Percentiles rank a stretch among this genome's conserved stretches.
These are phyloP conservation scores for Musa troglodytarum DNA, from an alignment of 176 grass and related monocot genomes.

Conservation along the genomic window DNA sequence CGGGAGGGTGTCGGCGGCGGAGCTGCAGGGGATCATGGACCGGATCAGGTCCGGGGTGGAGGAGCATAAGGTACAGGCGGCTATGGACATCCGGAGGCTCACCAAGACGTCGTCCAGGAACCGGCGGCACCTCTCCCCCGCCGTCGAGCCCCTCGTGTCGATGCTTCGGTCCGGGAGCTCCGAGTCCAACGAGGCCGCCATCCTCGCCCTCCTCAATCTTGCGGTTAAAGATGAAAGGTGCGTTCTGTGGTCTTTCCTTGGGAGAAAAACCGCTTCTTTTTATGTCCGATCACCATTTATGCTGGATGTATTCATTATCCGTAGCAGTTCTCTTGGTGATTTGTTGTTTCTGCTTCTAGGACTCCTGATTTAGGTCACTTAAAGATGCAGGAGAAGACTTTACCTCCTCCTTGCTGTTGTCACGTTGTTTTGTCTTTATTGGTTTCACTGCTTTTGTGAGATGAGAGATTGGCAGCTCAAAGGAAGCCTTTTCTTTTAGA, in stretches of 20 bases:
- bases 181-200: slow-evolving; percentile 3
- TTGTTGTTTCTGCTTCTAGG: background rate
- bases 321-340: background rate
- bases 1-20: background rate
- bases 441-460: too few relatives aligned
- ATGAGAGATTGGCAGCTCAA: too few relatives aligned
- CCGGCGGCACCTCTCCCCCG: background rate
- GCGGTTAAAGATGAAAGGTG: slow-evolving; percentile 19
- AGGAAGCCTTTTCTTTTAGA: too few relatives aligned
- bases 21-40: slow-evolving; percentile 1
- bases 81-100: slow-evolving; percentile 7
- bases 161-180: slow-evolving; percentile 8
- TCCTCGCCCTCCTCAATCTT: slow-evolving; percentile 21
- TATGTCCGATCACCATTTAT: background rate
- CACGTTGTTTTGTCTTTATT: too few relatives aligned
- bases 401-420: too few relatives aligned
- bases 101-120: slow-evolving; percentile 6
- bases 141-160: slow-evolving; percentile 5
- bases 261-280: background rate
- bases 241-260: background rate
- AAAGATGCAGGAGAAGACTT: too few relatives aligned
- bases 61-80: background rate
- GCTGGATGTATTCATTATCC: background rate
- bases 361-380: too few relatives aligned
- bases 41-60: background rate